Conservation (phyloP, 2,329 filamentous ascomycete genomes). For the Diaporthe citri region DNA sequence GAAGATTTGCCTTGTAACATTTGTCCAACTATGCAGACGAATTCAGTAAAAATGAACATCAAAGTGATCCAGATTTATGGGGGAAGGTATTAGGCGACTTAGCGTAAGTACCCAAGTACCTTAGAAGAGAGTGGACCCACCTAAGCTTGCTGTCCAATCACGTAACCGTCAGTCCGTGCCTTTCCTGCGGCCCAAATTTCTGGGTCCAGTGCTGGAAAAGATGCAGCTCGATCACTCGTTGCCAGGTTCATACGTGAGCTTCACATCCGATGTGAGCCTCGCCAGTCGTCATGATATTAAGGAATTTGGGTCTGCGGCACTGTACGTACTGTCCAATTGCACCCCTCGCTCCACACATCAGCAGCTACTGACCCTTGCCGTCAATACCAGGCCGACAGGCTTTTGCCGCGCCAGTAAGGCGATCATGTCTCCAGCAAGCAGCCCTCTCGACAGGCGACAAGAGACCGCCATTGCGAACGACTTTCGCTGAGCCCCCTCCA, state of each 20-base stretch:
- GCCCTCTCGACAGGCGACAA: conserved; percentile 52
- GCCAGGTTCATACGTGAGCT: conserved; percentile 28
- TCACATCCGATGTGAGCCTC: conserved; percentile 42
- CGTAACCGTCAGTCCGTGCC: not conserved
- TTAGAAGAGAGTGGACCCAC: not conserved
- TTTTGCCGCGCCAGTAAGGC: conserved; percentile 59
- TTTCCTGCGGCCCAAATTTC: conserved; percentile 19
- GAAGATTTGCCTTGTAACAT: too few relatives aligned
- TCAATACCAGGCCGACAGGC: conserved; percentile 63
- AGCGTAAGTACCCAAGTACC: not conserved
- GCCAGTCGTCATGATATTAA: conserved; percentile 64
- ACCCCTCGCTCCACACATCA: not conserved
- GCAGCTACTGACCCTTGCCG: conserved; percentile 42
- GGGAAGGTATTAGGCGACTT: too few relatives aligned
- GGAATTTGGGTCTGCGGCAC: conserved; percentile 67
- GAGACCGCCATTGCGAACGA: conserved; percentile 45
- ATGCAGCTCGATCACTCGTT: conserved; percentile 22
- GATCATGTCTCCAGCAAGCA: conserved; percentile 52
- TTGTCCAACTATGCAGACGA: not conserved
- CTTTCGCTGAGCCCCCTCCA: conserved; percentile 42
- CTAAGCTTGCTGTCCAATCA: not conserved
- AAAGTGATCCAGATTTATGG: not conserved
- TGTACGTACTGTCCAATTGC: conserved; percentile 54
- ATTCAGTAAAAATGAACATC: not conserved
- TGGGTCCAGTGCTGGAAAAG: conserved; percentile 28